These are phyloP conservation scores for Ascochyta koolunga DNA, from an alignment of 2,329 filamentous ascomycete species.

Conservation along the genomic window DNA sequence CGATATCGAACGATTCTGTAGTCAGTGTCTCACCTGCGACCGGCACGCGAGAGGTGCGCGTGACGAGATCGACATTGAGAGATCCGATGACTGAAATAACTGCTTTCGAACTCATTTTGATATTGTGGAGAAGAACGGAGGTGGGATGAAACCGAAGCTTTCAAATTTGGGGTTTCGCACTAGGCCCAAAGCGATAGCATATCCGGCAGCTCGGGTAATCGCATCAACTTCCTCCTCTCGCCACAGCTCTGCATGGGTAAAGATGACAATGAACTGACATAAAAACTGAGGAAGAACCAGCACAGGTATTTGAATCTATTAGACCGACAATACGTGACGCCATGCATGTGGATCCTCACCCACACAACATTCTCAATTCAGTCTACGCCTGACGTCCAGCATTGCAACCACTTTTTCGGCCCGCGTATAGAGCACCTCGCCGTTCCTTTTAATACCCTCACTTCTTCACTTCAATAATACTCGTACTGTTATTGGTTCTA, in stretches of 20 bases:
- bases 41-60: constrained; percentile 83
- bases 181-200: no score
- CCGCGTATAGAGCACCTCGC: background rate
- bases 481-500: constrained; percentile 7
- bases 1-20: constrained; percentile 76
- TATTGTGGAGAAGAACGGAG: constrained; percentile 1
- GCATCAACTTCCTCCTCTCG: no score
- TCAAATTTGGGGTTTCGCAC: no score
- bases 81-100: constrained; percentile 86
- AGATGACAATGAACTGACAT: no score
- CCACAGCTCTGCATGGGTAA: no score
- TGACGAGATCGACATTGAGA: constrained; percentile 92
- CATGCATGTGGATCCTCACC: no score
- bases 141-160: background rate
- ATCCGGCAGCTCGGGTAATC: no score
- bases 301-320: no score
- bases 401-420: background rate
- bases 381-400: background rate
- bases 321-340: no score
- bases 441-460: background rate
- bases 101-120: constrained; percentile 41
- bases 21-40: constrained; percentile 86
- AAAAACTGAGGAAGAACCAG: no score
- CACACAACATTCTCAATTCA: no score
- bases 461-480: constrained; percentile 20